Base-by-base conservation (phyloP, 257 asterid species). In the Catharanthus roseus region DNA sequence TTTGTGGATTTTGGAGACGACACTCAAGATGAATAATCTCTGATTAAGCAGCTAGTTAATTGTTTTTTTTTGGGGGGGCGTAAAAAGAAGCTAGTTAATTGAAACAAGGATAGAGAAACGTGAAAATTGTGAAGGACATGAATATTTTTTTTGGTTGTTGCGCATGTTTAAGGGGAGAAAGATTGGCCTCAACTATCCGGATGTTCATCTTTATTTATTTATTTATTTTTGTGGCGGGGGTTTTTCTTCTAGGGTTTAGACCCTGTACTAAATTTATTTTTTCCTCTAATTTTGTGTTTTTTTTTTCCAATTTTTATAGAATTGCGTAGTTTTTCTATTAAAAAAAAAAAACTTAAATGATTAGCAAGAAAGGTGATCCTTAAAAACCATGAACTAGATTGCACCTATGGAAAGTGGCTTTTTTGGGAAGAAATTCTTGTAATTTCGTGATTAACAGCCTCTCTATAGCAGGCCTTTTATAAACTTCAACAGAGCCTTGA, bases 11-110 rank as follows among this genome's bases (percentile, higher is more conserved):
- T 45, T 29, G 21, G 65, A 23, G n/a, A 4, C 36, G 63, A 53
- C 41, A 72, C 79, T 61, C 10, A 19, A n/a, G 61, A 26, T 10
- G 72, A 19, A 51, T 24, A 18, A 24, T 39, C 56, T 56, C 39
- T 10, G 19, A 49, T n/a, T 38, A 7, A 71, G 49, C 24, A 5
- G 24, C 26, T 31, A 31, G 42, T 31, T 33, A 44, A 5, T 38
- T 38, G 42, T n/a, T n/a, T n/a, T n/a, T n/a, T n/a, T n/a, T n/a
- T n/a, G n/a, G n/a, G n/a, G n/a, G n/a, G n/a, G n/a, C n/a, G n/a
- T n/a, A n/a, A n/a, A n/a, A 7, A 71, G 49, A 16, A 5, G 24
- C 26, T 31, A 31, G 42, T 31, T 33, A 44, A 5, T 38, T 38
- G 42, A n/a, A n/a, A n/a, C n/a, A n/a, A n/a, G n/a, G n/a, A n/a